Base-by-base conservation (phyloP, 352 stramenopile species). In the Phytopythium oedochilum region DNA sequence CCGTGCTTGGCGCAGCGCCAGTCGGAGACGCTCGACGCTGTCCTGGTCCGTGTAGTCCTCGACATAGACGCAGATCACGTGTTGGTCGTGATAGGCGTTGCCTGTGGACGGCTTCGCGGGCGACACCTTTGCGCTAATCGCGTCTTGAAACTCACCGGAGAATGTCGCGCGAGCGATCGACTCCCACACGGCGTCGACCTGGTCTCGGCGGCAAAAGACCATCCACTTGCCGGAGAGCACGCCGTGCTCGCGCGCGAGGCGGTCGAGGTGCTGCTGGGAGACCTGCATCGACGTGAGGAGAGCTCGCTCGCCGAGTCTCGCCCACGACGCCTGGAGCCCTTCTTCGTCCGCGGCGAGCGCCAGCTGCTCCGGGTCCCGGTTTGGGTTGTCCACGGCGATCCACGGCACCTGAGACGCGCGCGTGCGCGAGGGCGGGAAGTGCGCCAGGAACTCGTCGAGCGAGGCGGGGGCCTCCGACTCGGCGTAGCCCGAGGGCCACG, bases 171-270 rank as follows among this genome's bases (percentile, higher is more conserved):
- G 7, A 7, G 50, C 50, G 15, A 59, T 53, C 29, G 23, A 32
- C 3, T 28, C 12, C 57, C 50, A 63, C 28, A 53, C 25, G 5
- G 20, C 39, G 32, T 58, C 49, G 25, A 63, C 43, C 7, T 35
- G 6, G 11, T 18, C 32, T 25, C 48, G 49, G 9, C 8, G 32
- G n/a, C 35, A 32, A 34, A 63, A 63, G 39, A 63, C 38, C 49
- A 63, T 58, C 57, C 57, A 58, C 42, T 58, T 63, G 32, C 57
- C 57, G 15, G 28, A 47, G 14, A 63, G 48, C 39, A 63, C 57
- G 2, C 35, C 22, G 12, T 42, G 20, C 6, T 18, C 38, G 3
- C 26, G 43, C 8, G 57, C 57, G 23, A 58, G 22, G 14, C 10
- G 4, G 5, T 42, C 22, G 17, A 63, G 25, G 34, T 53, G 39